Evolutionary conservation across 768 basidiomycete species (phyloP), one percentile per base, ranked within the genome.

Genomic region (Pisolithus orientalis): DNA sequence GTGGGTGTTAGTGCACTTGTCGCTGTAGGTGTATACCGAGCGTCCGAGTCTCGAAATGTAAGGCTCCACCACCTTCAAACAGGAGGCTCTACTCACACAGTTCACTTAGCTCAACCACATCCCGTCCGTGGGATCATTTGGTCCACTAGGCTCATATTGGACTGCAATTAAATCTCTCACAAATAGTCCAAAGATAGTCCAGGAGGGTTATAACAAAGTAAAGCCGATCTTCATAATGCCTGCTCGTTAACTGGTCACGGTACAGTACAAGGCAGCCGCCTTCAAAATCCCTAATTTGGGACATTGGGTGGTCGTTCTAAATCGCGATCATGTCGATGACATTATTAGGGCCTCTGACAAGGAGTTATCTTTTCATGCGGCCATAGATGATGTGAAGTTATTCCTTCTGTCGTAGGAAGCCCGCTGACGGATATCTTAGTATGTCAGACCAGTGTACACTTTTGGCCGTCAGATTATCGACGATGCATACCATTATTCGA

Each of bases 131-230:
- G 68, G 70, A 3, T 61, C 55, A 6, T 61, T 53, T 2, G 51
- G 43, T 10, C 59, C 64, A 39, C 34, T 71, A 0, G 57, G 64
- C 24, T 70, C 69, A 6, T 70, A 60, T 48, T 51, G 60, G 42
- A 57, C 52, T 4, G 58, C 61, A 7, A 42, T 59, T 8, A 60
- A 44, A 24, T 65, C 44, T 44, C 1, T 60, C 2, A 47, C 17
- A 9, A 58, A 61, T 29, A 61, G 49, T 8, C 27, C 27, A 1
- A 50, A 59, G 5, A 17, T 74, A 2, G 24, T 74, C 7, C 63
- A 63, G 50, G 56, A 69, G 49, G 71, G 72, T 0, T 70, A 67
- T 27, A 49, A 60, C 16, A 64, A 67, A 57, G 72, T 58, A 47
- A 6, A 53, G 0, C 2, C 39, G 13, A 11, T 16, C 28, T 16